phyloP scores from a whole-genome alignment of 2,329 filamentous ascomycete genomes.

The Septoria petroselini region DNA sequence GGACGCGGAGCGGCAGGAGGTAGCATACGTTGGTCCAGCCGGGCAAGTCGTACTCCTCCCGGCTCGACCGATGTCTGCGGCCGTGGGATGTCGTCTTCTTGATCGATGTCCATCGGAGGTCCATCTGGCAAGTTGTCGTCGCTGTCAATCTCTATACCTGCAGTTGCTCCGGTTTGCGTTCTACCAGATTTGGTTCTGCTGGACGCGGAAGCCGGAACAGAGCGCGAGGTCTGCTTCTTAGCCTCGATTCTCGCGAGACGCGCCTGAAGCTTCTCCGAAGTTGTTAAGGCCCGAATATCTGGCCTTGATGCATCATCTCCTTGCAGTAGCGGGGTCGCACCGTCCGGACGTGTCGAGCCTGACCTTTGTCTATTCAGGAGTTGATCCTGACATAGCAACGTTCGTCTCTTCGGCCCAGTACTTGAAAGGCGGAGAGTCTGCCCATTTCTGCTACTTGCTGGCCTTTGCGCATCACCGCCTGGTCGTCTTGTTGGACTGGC shows the following conservation, averaged over 20 bases:
- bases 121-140: constrained; percentile 9
- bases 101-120: constrained; percentile 9
- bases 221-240: constrained; percentile 22
- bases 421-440: constrained; percentile 41
- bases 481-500: neutral
- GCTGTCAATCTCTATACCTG: constrained; percentile 5
- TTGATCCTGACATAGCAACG: constrained; percentile 43
- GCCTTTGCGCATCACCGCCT: neutral
- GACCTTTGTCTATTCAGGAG: constrained; percentile 22
- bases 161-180: neutral
- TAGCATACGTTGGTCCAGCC: constrained; percentile 25
- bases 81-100: constrained; percentile 11
- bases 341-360: constrained; percentile 23
- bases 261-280: constrained; percentile 30
- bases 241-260: constrained; percentile 33
- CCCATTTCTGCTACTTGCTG: constrained; percentile 14
- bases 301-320: neutral
- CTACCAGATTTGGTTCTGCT: neutral
- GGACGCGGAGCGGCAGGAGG: constrained; percentile 17
- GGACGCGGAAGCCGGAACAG: neutral
- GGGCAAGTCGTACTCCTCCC: constrained; percentile 20
- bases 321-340: constrained; percentile 10
- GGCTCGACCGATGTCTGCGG: constrained; percentile 16
- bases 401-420: constrained; percentile 42
- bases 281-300: constrained; percentile 15